Evolutionary conservation across 768 basidiomycete species (phyloP), one percentile per base, ranked within the genome.

Genomic region (Leucocoprinus birnbaumii): DNA sequence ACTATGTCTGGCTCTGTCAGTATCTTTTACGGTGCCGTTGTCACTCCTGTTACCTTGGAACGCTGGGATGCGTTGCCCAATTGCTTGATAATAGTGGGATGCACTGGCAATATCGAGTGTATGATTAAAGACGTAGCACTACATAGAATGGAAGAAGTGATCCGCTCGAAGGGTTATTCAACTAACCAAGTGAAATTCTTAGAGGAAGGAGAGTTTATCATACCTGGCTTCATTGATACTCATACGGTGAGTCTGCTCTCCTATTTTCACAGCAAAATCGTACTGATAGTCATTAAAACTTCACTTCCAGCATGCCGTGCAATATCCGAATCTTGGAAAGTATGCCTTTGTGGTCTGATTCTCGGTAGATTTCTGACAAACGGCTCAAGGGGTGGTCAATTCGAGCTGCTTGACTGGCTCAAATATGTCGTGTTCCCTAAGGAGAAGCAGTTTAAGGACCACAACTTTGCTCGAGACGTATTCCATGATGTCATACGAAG

Each of bases 211-310:
- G 76, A 85, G 59, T 94, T 94, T 65, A 62, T 96, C 53, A 82
- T 92, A 64, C 94, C 94, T 4, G 94, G 94, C 3, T 84, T 96
- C 66, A 74, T 95, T 52, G 94, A 97, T 74, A 96, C 94, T 26
- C 94, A 96, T 70, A 91, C 88, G 31, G 94, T 94, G 65, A 65
- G 87, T 31, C 31, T 67, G 21, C 48, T 50, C 26, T 24, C 42
- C 52, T 31, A 38, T n/a, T 38, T n/a, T 38, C 42, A n/a, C n/a
- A n/a, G 31, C 31, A 31, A 31, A 31, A 31, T 35, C 14, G 34
- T 35, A 6, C 7, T 6, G 34, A 11, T 25, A 18, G 53, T 11
- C 48, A 18, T 50, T 25, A 42, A 40, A 22, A 35, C 21, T 19
- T 11, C 8, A 11, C 11, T 31, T 27, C 16, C 27, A 89, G 87